Conservation (phyloP, 495 filamentous ascomycete species). For the Lasiosphaeria miniovina region DNA sequence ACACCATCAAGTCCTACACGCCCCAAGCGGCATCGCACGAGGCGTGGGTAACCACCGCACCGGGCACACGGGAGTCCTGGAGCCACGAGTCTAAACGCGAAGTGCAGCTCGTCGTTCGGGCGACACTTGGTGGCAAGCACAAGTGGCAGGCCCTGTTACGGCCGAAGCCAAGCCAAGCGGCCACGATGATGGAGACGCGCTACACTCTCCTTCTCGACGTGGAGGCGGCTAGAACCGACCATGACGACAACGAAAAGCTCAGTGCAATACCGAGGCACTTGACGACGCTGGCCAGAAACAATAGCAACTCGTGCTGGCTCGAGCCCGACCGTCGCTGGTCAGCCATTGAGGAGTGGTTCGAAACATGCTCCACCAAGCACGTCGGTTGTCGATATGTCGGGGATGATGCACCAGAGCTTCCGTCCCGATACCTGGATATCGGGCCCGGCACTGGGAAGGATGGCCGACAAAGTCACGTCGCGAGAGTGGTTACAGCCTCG, state of each 20-base stretch:
- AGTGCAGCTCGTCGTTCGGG: neutral
- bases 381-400: neutral
- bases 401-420: neutral
- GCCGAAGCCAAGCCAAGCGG: neutral
- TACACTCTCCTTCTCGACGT: neutral
- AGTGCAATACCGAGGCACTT: neutral
- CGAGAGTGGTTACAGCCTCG: neutral
- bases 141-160: neutral
- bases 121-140: neutral
- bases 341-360: neutral
- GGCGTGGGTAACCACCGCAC: neutral
- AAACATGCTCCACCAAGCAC: neutral
- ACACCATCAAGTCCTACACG: neutral
- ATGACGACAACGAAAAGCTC: neutral
- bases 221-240: neutral
- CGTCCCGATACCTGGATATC: neutral
- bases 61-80: neutral
- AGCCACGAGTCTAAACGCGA: neutral
- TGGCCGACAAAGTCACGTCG: neutral
- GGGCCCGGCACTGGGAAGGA: no score
- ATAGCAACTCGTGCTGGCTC: neutral
- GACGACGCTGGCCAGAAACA: neutral
- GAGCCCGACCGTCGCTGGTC: neutral
- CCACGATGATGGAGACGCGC: neutral
- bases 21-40: neutral